These are phyloP conservation scores for Hymenotorrendiella dingleyae DNA, from an alignment of 2,329 filamentous ascomycete species.

Conservation along the genomic window DNA sequence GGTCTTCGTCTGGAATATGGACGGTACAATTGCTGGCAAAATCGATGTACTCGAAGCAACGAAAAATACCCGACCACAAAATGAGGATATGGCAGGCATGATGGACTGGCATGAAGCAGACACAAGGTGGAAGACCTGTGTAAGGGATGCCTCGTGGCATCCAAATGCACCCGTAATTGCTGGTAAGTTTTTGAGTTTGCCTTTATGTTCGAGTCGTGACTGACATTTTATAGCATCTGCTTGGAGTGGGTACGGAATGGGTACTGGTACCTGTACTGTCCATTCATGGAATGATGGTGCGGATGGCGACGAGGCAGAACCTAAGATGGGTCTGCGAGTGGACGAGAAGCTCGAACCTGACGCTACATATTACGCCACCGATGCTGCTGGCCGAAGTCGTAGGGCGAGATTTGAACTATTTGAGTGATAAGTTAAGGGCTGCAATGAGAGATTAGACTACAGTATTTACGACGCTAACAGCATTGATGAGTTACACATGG, in stretches of 20 bases:
- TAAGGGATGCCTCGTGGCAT: constrained; percentile 69
- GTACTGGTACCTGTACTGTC: constrained; percentile 58
- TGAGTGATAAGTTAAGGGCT: too few species aligned
- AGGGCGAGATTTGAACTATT: too few species aligned
- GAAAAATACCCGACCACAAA: constrained; percentile 51
- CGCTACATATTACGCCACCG: too few species aligned
- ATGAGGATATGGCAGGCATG: constrained; percentile 28
- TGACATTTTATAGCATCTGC: constrained; percentile 46
- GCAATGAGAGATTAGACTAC: too few species aligned
- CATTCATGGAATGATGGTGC: constrained; percentile 62
- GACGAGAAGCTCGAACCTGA: constrained; percentile 36
- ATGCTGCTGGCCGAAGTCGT: constrained; percentile 14
- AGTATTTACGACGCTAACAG: too few species aligned
- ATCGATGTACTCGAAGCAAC: constrained; percentile 76
- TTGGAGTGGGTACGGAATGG: constrained; percentile 64
- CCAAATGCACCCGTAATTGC: constrained; percentile 61
- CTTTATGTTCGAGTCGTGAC: constrained; percentile 1
- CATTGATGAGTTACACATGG: too few species aligned
- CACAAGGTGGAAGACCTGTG: constrained; percentile 56
- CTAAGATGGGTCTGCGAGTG: constrained; percentile 39
- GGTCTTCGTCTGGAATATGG: constrained; percentile 88
- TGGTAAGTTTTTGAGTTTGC: constrained; percentile 13
- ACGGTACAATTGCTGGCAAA: constrained; percentile 72
- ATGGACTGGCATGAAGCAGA: constrained; percentile 22
- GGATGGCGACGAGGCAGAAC: constrained; percentile 51